Evolutionary conservation across 306 rosid genomes (phyloP).

Genomic region (Mimosa pudica): DNA sequence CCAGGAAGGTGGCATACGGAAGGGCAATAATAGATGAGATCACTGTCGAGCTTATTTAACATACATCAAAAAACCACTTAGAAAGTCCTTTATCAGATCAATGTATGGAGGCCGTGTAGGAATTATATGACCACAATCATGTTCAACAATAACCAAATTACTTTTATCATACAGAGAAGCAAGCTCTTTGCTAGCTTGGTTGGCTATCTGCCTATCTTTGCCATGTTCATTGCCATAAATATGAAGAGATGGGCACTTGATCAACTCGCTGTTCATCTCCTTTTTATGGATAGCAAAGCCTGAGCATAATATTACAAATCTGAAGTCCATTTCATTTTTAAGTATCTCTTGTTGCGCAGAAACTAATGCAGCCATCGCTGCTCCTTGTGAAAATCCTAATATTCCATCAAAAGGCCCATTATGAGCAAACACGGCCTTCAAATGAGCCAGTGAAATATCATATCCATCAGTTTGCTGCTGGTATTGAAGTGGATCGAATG

Average conservation of each 20-base stretch:
- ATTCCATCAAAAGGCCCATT: constrained; percentile 86
- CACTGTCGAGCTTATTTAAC: background rate
- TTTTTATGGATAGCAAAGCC: constrained; percentile 56
- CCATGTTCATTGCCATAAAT: constrained; percentile 74
- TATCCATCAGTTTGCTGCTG: constrained; percentile 76
- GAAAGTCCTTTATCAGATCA: constrained; percentile 71
- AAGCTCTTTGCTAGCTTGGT: constrained; percentile 68
- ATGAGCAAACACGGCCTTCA: constrained; percentile 53
- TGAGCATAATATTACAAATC: constrained; percentile 78
- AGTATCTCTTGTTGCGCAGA: constrained; percentile 54
- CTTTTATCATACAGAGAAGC: constrained; percentile 65
- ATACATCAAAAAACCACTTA: constrained; percentile 50
- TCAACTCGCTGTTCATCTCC: constrained; percentile 44
- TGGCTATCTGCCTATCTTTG: constrained; percentile 78
- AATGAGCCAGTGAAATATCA: constrained; percentile 60
- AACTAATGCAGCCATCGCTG: constrained; percentile 79
- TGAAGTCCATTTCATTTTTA: constrained; percentile 51
- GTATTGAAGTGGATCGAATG: constrained; percentile 85
- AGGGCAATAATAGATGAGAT: background rate
- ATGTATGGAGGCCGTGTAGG: constrained; percentile 81
- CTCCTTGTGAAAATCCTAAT: constrained; percentile 91
- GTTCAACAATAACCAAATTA: constrained; percentile 64
- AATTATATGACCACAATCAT: constrained; percentile 81
- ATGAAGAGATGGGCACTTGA: constrained; percentile 79
- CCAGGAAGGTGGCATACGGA: background rate